These are phyloP conservation scores for Tulasnella sp. DNA, from an alignment of 768 basidiomycete species.

Conservation along the genomic window DNA sequence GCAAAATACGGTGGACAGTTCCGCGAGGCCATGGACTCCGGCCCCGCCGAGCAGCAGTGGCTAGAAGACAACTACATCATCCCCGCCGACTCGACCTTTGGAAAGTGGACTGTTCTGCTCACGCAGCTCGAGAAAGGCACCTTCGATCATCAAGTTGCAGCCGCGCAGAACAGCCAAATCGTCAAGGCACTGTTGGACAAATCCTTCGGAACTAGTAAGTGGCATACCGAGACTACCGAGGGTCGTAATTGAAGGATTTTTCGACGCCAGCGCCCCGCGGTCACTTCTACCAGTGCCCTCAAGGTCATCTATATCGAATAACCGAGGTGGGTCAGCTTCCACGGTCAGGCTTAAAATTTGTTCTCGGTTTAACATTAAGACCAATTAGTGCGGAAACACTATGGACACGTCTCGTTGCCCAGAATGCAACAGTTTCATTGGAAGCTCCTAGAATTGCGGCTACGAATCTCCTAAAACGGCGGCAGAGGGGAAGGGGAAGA, in stretches of 20 bases:
- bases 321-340: conserved; percentile 22
- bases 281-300: conserved; percentile 26
- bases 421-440: conserved; percentile 31
- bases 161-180: conserved; percentile 50
- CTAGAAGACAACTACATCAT: conserved; percentile 43
- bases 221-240: no score
- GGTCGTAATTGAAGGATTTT: no score
- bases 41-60: conserved; percentile 39
- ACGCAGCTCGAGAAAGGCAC: conserved; percentile 41
- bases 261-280: conserved; percentile 1
- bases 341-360: not conserved
- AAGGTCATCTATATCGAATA: conserved; percentile 31
- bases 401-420: conserved; percentile 27
- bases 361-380: not conserved
- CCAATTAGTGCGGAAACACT: conserved; percentile 25
- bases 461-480: conserved; percentile 25
- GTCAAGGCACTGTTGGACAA: conserved; percentile 43
- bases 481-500: no score
- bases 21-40: conserved; percentile 27
- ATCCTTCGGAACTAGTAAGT: not conserved
- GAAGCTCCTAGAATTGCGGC: conserved; percentile 21
- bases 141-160: conserved; percentile 44
- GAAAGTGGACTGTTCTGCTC: conserved; percentile 48
- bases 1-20: conserved; percentile 28
- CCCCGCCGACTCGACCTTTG: conserved; percentile 40